These are phyloP conservation scores for Rhizopogon vinicolor DNA, from an alignment of 768 basidiomycete species.

Conservation along the genomic window DNA sequence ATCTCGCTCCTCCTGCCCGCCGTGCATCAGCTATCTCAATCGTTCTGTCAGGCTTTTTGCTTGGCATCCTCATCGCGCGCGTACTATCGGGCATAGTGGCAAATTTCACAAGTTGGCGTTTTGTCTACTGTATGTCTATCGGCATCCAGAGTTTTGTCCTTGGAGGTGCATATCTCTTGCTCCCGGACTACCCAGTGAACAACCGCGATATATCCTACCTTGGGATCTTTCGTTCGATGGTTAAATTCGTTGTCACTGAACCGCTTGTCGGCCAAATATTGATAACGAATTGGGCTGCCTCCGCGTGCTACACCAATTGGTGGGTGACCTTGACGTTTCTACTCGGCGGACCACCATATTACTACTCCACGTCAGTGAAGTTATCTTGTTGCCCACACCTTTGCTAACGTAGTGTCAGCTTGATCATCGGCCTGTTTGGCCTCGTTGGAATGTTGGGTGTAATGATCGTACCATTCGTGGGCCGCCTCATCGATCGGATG, in stretches of 20 bases:
- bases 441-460: conserved; percentile 41
- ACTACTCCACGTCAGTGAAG: conserved; percentile 28
- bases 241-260: conserved; percentile 32
- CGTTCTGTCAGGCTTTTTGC: conserved; percentile 26
- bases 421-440: conserved; percentile 43
- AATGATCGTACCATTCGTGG: conserved; percentile 20
- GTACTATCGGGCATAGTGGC: conserved; percentile 36
- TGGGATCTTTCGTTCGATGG: conserved; percentile 33
- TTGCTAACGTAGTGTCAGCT: conserved; percentile 14
- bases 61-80: conserved; percentile 25
- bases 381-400: neutral
- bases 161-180: conserved; percentile 21
- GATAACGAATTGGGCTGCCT: conserved; percentile 21
- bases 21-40: conserved; percentile 24
- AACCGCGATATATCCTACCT: conserved; percentile 32
- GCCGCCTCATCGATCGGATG: conserved; percentile 24
- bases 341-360: conserved; percentile 36
- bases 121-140: conserved; percentile 38
- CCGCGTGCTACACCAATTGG: conserved; percentile 28
- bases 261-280: conserved; percentile 36
- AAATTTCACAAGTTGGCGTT: conserved; percentile 36
- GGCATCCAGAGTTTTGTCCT: conserved; percentile 28
- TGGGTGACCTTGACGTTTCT: conserved; percentile 44
- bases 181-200: conserved; percentile 42
- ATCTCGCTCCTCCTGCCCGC: conserved; percentile 31